Conservation (phyloP, 768 basidiomycete genomes). For the Suillus luteus region DNA sequence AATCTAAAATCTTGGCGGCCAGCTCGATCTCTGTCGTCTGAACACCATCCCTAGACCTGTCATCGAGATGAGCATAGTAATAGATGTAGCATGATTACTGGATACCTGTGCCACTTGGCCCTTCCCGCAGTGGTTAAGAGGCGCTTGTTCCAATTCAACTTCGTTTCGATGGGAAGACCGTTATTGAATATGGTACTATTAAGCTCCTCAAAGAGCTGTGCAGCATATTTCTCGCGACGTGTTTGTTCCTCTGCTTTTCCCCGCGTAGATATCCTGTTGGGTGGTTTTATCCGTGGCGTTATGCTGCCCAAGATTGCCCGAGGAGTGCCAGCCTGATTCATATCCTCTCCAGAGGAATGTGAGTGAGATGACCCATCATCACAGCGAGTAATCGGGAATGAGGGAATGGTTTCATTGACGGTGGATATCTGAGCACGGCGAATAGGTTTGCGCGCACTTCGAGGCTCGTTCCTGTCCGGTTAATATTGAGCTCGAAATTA, state of each 20-base stretch:
- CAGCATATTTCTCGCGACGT: constrained; percentile 53
- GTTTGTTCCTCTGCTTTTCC: constrained; percentile 44
- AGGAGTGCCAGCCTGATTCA: neutral
- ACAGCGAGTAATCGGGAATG: neutral
- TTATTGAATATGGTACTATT: constrained; percentile 59
- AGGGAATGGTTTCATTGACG: neutral
- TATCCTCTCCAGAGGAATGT: constrained; percentile 13
- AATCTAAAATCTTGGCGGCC: constrained; percentile 80
- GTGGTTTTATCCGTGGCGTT: constrained; percentile 14
- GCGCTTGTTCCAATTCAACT: constrained; percentile 67
- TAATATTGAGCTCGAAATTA: constrained; percentile 11
- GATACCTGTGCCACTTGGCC: constrained; percentile 63
- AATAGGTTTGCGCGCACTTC: constrained; percentile 48
- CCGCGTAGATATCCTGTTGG: constrained; percentile 41
- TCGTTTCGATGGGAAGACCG: constrained; percentile 53
- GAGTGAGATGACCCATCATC: neutral
- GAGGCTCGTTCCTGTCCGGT: constrained; percentile 47
- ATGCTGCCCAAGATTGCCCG: constrained; percentile 15
- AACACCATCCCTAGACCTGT: constrained; percentile 58
- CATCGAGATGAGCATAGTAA: constrained; percentile 10
- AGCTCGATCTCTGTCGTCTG: constrained; percentile 69
- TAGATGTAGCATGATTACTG: neutral
- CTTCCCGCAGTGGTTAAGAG: constrained; percentile 69
- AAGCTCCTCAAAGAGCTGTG: constrained; percentile 58
- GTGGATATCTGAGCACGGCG: constrained; percentile 19